These are phyloP conservation scores for Thalassiosira sp. DNA, from an alignment of 352 stramenopile species.

Conservation along the genomic window DNA sequence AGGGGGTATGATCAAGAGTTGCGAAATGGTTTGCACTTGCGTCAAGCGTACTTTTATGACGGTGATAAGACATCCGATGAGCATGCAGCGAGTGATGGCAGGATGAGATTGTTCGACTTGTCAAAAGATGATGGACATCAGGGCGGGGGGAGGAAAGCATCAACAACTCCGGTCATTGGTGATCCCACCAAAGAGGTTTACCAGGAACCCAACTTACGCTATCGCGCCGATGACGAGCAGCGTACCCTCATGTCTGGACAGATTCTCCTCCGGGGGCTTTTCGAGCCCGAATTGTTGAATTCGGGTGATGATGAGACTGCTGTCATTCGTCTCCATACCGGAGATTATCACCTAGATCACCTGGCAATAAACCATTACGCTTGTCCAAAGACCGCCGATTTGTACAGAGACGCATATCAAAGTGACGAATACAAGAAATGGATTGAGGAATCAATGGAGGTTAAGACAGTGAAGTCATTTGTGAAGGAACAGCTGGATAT, in stretches of 20 bases:
- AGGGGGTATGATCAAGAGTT: conserved; percentile 77
- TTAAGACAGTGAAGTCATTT: conserved; percentile 42
- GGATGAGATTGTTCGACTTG: conserved; percentile 66
- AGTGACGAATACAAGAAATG: conserved; percentile 59
- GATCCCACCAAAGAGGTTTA: conserved; percentile 37
- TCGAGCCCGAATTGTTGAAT: conserved; percentile 55
- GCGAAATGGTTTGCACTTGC: conserved; percentile 63
- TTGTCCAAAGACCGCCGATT: conserved; percentile 57
- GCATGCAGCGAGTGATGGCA: conserved; percentile 28
- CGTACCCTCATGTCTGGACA: conserved; percentile 79
- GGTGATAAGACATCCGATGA: conserved; percentile 25
- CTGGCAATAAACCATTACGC: conserved; percentile 49
- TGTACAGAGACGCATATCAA: conserved; percentile 46
- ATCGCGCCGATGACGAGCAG: conserved; percentile 75
- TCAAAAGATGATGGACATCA: conserved; percentile 5
- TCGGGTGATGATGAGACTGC: conserved; percentile 29
- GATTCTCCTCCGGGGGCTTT: conserved; percentile 69
- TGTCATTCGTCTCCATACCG: conserved; percentile 69
- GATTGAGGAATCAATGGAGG: conserved; percentile 43
- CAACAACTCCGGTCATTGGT: conserved; percentile 8
- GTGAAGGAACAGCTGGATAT: conserved; percentile 39
- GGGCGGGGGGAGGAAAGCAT: background rate
- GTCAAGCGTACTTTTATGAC: conserved; percentile 70
- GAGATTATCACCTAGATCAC: conserved; percentile 64
- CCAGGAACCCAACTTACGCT: conserved; percentile 60